Evolutionary conservation across 371 early-diverging fungal species (phyloP), one percentile per base, ranked within the genome.

Genomic region (Actinomucor elegans): DNA sequence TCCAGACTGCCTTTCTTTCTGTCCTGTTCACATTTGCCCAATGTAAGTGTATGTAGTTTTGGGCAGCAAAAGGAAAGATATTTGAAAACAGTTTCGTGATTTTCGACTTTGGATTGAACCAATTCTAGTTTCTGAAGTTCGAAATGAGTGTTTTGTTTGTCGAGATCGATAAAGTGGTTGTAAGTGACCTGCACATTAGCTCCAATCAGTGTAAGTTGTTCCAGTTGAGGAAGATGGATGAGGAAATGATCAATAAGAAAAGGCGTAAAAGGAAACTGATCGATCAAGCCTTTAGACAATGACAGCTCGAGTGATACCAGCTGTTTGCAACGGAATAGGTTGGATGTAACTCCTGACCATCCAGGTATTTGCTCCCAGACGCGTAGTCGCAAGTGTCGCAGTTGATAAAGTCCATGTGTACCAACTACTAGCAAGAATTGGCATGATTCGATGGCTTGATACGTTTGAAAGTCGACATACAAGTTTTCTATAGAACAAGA

Each of bases 301-400:
- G 46, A 52, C 0, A 63, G 27, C 6, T 63, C 58, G 5, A 63
- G 29, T 0, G 49, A 38, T 1, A 58, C 47, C 2, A 63, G 18
- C 5, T 45, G 29, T n/a, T 44, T 28, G n/a, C 64, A 63, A 1
- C 51, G 20, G 36, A 58, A 58, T 31, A 63, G 15, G 10, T 49
- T 38, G 7, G 27, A 27, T 5, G 55, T 48, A 0, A 45, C 50
- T 1, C 64, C 58, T 0, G 64, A 46, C 64, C 64, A 63, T 4
- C 49, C 46, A 11, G 58, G 58, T 4, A 50, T 40, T 5, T 63
- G 54, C 18, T 63, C 53, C 50, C 54, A 57, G 5, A 63, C 64
- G 2, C 46, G 28, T 33, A 63, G 32, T 0, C 41, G 27, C 17
- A 63, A 38, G 7, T 23, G 34, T 5, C 15, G 27, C 0, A 63